Conservation (phyloP, 106 monocot species). For the Dendrobium nobile region DNA sequence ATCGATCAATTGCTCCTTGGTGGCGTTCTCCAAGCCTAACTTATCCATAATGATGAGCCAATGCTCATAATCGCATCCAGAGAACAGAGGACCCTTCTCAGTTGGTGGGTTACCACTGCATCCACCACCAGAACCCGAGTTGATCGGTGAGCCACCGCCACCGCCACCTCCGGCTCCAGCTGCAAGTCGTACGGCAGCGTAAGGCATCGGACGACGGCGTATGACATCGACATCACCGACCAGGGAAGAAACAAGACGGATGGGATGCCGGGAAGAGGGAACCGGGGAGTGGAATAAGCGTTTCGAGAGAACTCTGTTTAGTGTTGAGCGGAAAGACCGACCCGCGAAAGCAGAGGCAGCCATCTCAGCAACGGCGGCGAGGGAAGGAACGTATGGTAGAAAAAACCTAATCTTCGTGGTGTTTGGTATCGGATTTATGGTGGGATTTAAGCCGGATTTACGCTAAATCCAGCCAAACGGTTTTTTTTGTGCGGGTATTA, state of each 20-base stretch:
- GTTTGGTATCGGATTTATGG: not conserved
- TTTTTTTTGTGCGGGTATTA: no score
- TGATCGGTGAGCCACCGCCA: slow-evolving; percentile 19
- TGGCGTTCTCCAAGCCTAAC: slow-evolving; percentile 43
- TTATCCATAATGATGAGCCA: slow-evolving; percentile 81
- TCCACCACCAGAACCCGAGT: slow-evolving; percentile 21
- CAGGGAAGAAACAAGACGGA: not conserved
- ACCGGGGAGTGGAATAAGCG: not conserved
- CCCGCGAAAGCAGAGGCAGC: not conserved
- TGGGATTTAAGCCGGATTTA: no score
- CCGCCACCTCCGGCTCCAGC: not conserved
- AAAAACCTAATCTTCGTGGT: not conserved
- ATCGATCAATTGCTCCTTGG: slow-evolving; percentile 80
- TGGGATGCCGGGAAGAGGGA: not conserved
- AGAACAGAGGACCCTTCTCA: slow-evolving; percentile 67
- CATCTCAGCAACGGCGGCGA: not conserved
- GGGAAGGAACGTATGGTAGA: not conserved
- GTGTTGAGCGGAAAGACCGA: not conserved
- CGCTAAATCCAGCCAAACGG: no score
- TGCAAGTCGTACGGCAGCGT: not conserved
- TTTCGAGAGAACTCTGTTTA: not conserved
- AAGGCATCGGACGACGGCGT: not conserved
- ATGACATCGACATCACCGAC: not conserved
- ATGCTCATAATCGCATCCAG: slow-evolving; percentile 74
- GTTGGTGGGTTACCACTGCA: slow-evolving; percentile 57